Conservation (phyloP, 805 yeast genomes). For the Metschnikowia gruessii region DNA sequence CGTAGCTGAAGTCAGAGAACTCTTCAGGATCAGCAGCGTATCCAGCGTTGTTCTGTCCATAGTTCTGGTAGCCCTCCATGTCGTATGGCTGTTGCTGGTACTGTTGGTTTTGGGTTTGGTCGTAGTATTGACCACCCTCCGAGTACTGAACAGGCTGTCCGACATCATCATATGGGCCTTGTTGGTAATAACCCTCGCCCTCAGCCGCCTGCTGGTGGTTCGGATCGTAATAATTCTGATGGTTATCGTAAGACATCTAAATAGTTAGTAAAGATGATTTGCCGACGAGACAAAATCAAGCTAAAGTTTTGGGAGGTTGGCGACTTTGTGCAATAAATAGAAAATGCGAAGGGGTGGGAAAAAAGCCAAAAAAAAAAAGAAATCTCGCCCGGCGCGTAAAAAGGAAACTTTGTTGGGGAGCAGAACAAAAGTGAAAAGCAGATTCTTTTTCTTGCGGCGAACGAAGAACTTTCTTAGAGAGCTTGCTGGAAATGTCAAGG, state of each 20-base stretch:
- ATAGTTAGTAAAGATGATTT: constrained; percentile 20
- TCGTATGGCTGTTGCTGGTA: constrained; percentile 51
- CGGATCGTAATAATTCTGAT: constrained; percentile 42
- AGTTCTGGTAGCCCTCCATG: constrained; percentile 47
- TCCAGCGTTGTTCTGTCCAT: constrained; percentile 24
- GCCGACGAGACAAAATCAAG: constrained; percentile 5
- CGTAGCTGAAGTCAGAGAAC: constrained; percentile 65
- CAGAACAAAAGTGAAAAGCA: background rate
- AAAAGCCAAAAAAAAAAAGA: background rate
- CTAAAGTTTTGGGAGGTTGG: background rate
- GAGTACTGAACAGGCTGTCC: constrained; percentile 32
- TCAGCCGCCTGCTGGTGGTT: constrained; percentile 28
- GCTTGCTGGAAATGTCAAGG: too few relatives aligned
- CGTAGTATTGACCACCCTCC: constrained; percentile 47
- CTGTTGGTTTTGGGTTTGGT: constrained; percentile 42
- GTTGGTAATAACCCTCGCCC: constrained; percentile 35
- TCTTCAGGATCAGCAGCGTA: constrained; percentile 56
- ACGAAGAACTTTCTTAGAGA: too few relatives aligned
- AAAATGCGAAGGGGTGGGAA: constrained; percentile 1
- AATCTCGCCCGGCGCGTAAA: background rate
- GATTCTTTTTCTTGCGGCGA: background rate
- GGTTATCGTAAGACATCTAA: constrained; percentile 59
- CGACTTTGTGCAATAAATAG: background rate
- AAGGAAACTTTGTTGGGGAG: background rate
- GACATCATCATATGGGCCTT: constrained; percentile 39